Evolutionary conservation across 768 basidiomycete genomes (phyloP).

Genomic region (Tricholoma bakamatsutake): DNA sequence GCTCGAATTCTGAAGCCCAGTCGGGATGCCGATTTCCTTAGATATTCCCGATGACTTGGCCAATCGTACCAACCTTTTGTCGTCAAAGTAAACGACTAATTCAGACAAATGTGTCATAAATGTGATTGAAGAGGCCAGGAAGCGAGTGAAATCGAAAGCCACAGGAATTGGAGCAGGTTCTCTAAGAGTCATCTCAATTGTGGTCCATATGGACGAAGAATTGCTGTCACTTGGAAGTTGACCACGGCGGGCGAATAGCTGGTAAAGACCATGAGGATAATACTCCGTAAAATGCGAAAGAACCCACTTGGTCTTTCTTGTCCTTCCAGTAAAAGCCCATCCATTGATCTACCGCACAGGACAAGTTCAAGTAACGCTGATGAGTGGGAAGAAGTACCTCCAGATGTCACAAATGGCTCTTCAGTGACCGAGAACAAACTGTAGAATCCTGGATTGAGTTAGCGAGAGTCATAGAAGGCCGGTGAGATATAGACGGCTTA

Average conservation of each 20-base stretch:
- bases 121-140: conserved; percentile 86
- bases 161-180: conserved; percentile 76
- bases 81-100: conserved; percentile 80
- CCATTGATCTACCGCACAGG: conserved; percentile 56
- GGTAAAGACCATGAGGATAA: conserved; percentile 4
- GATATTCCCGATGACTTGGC: conserved; percentile 56
- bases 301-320: conserved; percentile 73
- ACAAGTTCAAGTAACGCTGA: conserved; percentile 15
- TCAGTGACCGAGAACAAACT: conserved; percentile 81
- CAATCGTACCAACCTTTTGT: conserved; percentile 61
- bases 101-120: conserved; percentile 81
- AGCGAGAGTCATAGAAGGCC: not conserved
- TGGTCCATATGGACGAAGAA: conserved; percentile 54
- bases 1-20: conserved; percentile 50
- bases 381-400: conserved; percentile 39
- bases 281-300: not conserved
- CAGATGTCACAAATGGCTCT: conserved; percentile 77
- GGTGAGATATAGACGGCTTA: conserved; percentile 20
- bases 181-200: conserved; percentile 84
- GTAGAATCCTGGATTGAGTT: conserved; percentile 51
- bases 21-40: conserved; percentile 45
- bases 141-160: conserved; percentile 83
- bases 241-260: conserved; percentile 84
- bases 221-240: conserved; percentile 38
- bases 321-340: conserved; percentile 98